These are phyloP conservation scores for Kwoniella dejecticola DNA, from an alignment of 768 basidiomycete species.

Conservation along the genomic window DNA sequence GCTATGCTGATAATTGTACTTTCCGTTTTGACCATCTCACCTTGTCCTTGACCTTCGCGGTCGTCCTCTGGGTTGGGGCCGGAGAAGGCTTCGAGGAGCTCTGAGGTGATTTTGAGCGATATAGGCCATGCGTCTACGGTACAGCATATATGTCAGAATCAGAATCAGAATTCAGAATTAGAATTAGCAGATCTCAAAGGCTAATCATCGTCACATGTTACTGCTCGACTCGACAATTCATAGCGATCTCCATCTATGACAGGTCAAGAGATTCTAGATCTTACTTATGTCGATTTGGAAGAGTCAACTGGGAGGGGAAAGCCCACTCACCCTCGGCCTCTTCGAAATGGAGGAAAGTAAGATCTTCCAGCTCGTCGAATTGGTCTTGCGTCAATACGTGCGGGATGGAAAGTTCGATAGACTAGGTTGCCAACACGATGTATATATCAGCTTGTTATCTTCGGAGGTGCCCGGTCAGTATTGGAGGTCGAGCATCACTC, in stretches of 20 bases:
- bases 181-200: too few relatives aligned
- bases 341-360: slow-evolving; percentile 25
- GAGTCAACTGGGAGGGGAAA: neutral
- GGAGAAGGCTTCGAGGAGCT: neutral
- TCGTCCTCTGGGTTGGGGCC: neutral
- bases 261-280: too few relatives aligned
- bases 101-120: slow-evolving; percentile 22
- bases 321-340: slow-evolving; percentile 7
- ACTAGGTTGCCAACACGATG: too few relatives aligned
- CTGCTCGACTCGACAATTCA: too few relatives aligned
- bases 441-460: too few relatives aligned
- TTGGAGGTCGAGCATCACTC: neutral
- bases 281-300: neutral
- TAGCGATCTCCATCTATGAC: too few relatives aligned
- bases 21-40: slow-evolving; percentile 4
- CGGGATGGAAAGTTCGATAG: slow-evolving; percentile 23
- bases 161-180: neutral
- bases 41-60: neutral
- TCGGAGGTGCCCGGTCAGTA: too few relatives aligned
- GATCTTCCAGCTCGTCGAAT: slow-evolving; percentile 28
- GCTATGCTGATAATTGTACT: slow-evolving; percentile 13
- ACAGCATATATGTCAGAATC: neutral
- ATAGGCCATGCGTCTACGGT: slow-evolving; percentile 16
- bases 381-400: slow-evolving; percentile 24
- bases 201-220: too few relatives aligned